Percentiles rank a stretch among this genome's conserved stretches.
phyloP scores from a whole-genome alignment of 2,329 filamentous ascomycete species.

The Apiospora kogelbergensis region DNA sequence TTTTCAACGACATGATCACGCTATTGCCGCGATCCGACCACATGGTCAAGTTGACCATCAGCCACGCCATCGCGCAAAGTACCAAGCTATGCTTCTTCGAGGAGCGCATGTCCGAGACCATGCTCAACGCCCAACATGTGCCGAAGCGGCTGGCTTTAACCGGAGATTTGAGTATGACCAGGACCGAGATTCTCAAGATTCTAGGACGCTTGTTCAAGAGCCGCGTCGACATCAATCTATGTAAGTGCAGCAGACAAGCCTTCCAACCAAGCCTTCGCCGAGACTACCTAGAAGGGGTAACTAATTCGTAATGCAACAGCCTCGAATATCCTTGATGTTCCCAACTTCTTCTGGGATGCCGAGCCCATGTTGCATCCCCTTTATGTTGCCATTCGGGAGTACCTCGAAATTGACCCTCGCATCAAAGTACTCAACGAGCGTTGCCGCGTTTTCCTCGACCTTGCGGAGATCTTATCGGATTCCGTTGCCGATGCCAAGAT shows the following conservation, averaged over 20 bases:
- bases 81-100: constrained; percentile 97
- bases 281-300: neutral
- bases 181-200: constrained; percentile 89
- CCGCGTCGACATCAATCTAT: constrained; percentile 94
- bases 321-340: constrained; percentile 92
- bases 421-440: constrained; percentile 97
- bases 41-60: constrained; percentile 98
- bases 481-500: constrained; percentile 92
- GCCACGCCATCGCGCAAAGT: constrained; percentile 94
- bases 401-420: constrained; percentile 93
- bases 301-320: constrained; percentile 47
- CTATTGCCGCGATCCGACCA: constrained; percentile 86
- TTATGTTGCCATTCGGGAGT: constrained; percentile 92
- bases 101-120: constrained; percentile 91
- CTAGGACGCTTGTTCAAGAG: constrained; percentile 89
- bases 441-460: constrained; percentile 92
- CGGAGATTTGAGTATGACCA: constrained; percentile 85
- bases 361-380: constrained; percentile 94
- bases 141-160: constrained; percentile 87
- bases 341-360: constrained; percentile 98
- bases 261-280: constrained; percentile 12
- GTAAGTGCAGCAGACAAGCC: constrained; percentile 53
- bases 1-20: constrained; percentile 99
- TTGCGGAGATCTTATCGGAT: constrained; percentile 92
- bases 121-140: constrained; percentile 89